Base-by-base conservation (phyloP, 306 rosid genomes). In the Luffa acutangula region DNA sequence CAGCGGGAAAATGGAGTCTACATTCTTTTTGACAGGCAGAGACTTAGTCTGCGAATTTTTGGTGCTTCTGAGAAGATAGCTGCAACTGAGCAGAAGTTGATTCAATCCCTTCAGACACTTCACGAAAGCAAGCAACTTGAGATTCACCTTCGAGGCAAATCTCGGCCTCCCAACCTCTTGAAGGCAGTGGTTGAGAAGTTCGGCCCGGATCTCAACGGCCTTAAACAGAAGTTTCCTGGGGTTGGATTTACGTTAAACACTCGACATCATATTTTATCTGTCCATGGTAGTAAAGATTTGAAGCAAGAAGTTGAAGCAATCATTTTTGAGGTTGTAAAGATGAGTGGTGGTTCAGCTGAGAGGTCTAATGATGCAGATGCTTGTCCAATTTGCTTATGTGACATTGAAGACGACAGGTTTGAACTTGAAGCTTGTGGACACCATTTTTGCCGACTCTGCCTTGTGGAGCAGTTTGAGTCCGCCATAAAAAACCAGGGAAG, bases 341-440 rank as follows among this genome's bases (percentile, higher is more conserved):
- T 63, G 63, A 52, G 88, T 31, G 72, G 64, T 71, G 83, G 89
- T 82, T 81, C 74, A 75, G 81, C 81, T 42, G 82, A 80, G 81
- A 84, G 82, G 78, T 74, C 57, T 12, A 81, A 80, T 41, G 78
- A 82, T 17, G 92, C 87, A 49, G 83, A 82, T 59, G 82, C 79
- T 75, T 96, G 99, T 82, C 86, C 97, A 41, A 93, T 96, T 70
- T 96, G 99, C 84, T 82, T 96, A 85, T 96, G 99, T 69, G 96
- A 90, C 48, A 85, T 93, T 78, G 99, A 91, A 83, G 94, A 93
- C 75, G 91, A 87, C 46, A 46, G 39, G 77, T 89, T 78, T 82
- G 87, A 14, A 80, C 99, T 96, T 58, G 97, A 90, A 84, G 93
- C 81, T 70, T 96, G 99, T 69, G 81, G 82, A 46, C 97, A 96